A percentile compares a stretch with the other conserved stretches of the same genome.
Conservation (phyloP, 2,329 filamentous ascomycete genomes). For the Colletotrichum somersetense region DNA sequence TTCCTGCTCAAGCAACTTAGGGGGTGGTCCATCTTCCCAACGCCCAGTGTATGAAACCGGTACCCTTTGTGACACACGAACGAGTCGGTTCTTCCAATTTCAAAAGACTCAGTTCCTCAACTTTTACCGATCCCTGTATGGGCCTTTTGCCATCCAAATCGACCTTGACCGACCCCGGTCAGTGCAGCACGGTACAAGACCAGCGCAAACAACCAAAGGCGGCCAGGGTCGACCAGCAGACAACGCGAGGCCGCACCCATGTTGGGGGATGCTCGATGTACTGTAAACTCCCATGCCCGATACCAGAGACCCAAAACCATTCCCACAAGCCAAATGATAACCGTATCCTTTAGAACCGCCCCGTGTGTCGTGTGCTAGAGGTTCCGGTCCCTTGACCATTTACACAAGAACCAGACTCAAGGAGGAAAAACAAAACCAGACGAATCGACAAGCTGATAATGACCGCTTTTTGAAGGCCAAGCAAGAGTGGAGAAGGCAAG, state of each 20-base stretch:
- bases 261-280: not conserved
- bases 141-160: not conserved
- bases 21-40: constrained; percentile 29
- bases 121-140: constrained; percentile 30
- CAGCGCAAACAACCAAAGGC: constrained; percentile 20
- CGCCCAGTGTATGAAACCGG: constrained; percentile 28
- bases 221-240: not conserved
- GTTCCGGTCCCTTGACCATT: constrained; percentile 25
- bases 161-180: not conserved
- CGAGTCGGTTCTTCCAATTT: constrained; percentile 41
- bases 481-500: constrained; percentile 27
- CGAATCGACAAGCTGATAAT: constrained; percentile 27
- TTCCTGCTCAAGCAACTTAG: constrained; percentile 17
- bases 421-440: constrained; percentile 9
- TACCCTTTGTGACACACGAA: constrained; percentile 23
- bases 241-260: not conserved
- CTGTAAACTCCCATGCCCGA: constrained; percentile 2
- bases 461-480: constrained; percentile 36
- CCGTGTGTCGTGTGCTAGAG: constrained; percentile 42
- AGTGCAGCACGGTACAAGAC: constrained; percentile 12
- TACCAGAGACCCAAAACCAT: not conserved
- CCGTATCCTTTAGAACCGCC: constrained; percentile 16
- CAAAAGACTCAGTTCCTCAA: constrained; percentile 35
- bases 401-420: constrained; percentile 9
- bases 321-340: constrained; percentile 25